Evolutionary conservation across 2,329 filamentous ascomycete genomes (phyloP), one percentile per base, ranked within the genome.

Genomic region (Claviceps quebecensis): DNA sequence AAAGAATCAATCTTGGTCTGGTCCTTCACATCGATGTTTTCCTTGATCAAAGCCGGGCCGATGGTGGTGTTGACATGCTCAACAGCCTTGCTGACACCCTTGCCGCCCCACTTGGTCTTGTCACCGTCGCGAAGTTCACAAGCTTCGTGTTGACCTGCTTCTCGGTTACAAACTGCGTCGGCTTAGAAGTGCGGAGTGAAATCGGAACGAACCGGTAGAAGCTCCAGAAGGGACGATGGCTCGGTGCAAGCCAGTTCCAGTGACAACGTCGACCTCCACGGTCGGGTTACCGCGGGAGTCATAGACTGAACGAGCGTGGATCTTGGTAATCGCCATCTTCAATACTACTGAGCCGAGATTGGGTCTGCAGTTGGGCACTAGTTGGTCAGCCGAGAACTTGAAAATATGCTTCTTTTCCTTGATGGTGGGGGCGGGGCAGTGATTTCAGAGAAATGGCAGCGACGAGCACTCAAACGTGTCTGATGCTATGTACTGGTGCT

Each of bases 251-350:
- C 91, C 91, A 64, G 86, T 94, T 77, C 95, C 88, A 63, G 90
- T 96, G 74, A 95, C 86, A 63, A 96, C 82, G 70, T 96, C 91
- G 65, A 97, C 91, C 80, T 97, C 91, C 67, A 96, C 91, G 69
- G 93, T 98, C 66, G 93, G 93, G 84, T 98, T 98, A 70, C 81
- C 81, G 69, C 93, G 91, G 71, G 93, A 97, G 81, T 98, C 93
- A 82, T 91, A 98, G 77, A 98, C 89, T 67, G 85, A 90, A 69
- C 93, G 86, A 67, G 86, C 87, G 80, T 90, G 86, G 69, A 93
- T 80, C 79, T 90, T 91, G 72, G 83, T 82, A 73, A 93, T 87
- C 66, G 86, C 76, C 93, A 98, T 98, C 61, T 68, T 90, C 73
- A 63, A 52, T 50, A 47, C 50, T 43, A n/a, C 29, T 17, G 26